Conservation (phyloP, 2,329 filamentous ascomycete species). For the Exophiala viscosa region DNA sequence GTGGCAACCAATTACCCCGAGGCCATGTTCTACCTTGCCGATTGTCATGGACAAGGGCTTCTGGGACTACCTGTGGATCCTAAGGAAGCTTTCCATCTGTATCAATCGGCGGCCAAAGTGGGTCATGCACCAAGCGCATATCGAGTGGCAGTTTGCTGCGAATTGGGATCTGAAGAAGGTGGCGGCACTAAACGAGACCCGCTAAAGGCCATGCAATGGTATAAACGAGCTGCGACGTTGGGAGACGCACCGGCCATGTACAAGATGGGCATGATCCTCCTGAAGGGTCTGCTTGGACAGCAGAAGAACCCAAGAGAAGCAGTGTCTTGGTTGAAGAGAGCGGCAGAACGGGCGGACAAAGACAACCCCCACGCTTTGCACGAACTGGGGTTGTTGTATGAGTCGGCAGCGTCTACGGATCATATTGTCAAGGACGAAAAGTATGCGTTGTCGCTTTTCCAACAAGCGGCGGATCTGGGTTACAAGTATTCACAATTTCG, state of each 20-base stretch:
- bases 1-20: conserved; percentile 69
- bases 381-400: conserved; percentile 67
- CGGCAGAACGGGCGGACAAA: conserved; percentile 77
- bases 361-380: conserved; percentile 96
- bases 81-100: conserved; percentile 89
- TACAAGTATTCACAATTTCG: conserved; percentile 96
- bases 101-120: conserved; percentile 87
- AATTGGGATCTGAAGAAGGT: conserved; percentile 90
- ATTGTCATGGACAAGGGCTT: conserved; percentile 77
- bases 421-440: conserved; percentile 74
- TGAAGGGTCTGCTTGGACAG: conserved; percentile 92
- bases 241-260: conserved; percentile 96
- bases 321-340: conserved; percentile 86
- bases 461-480: conserved; percentile 78
- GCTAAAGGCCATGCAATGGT: conserved; percentile 96
- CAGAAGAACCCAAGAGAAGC: conserved; percentile 77
- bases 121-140: conserved; percentile 86
- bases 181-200: conserved; percentile 89
- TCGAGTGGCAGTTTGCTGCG: conserved; percentile 92
- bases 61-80: conserved; percentile 77
- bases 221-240: conserved; percentile 83
- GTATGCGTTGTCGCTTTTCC: conserved; percentile 78
- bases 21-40: conserved; percentile 90
- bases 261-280: conserved; percentile 92
- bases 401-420: conserved; percentile 58